Evolutionary conservation across 2,329 filamentous ascomycete species (phyloP), one percentile per base, ranked within the genome.

Genomic region (Chaetomium sp.): DNA sequence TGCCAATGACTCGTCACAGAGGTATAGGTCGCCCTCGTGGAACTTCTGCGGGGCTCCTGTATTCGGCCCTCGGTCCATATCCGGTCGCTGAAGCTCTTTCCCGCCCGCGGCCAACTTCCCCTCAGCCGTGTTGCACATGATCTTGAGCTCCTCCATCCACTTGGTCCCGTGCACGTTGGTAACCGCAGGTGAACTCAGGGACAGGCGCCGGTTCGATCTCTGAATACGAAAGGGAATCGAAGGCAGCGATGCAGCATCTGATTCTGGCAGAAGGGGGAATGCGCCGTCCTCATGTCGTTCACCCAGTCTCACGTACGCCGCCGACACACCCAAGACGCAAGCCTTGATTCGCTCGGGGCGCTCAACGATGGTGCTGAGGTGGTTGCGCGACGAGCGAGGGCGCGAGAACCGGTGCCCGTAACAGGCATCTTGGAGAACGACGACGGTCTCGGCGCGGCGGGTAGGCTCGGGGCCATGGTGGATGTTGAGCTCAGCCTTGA

Each of bases 391-490:
- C 0, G 90, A 87, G 64, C 88, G 86, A 4, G 90, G 90, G 45
- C 94, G 81, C 9, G 91, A 89, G 70, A 85, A 99, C 27, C 91
- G 86, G 72, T 99, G 94, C 32, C 92, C 91, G 69, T 97, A 99
- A 71, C 92, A 96, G 52, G 88, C 86, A 73, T 99, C 94, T 65
- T 97, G 91, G 1, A 99, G 75, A 35, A 99, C 80, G 47, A 97
- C 91, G 4, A 95, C 73, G 0, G 90, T 90, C 58, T 91, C 76
- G 9, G 80, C 71, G 37, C 72, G 62, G 33, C 70, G 67, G 7
- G 71, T 70, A 2, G 71, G 68, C 9, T 72, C 68, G 2, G 67
- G 66, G 36, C 74, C 72, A 55, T 85, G 79, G 64, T 89, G 85
- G 6, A 78, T 70, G 12, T 81, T 76, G 36, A 95, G 70, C 68